A percentile compares a stretch with the other conserved stretches of the same genome.
Conservation (phyloP, 352 stramenopile genomes). For the Phytophthora hibernalis region DNA sequence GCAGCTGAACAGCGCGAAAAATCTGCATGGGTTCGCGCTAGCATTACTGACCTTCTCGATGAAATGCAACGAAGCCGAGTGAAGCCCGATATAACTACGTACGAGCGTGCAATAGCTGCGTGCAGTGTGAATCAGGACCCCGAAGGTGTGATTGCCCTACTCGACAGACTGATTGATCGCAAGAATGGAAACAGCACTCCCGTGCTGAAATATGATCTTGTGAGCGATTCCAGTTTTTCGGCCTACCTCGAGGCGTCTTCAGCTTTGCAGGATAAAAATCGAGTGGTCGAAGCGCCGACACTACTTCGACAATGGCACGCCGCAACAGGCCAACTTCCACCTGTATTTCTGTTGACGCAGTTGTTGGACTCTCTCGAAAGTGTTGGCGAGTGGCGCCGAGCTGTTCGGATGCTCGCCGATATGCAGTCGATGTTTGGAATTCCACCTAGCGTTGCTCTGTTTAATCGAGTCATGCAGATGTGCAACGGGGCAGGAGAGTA, state of each 20-base stretch:
- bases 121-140: slow-evolving; percentile 52
- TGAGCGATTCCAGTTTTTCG: slow-evolving; percentile 47
- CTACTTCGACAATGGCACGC: slow-evolving; percentile 53
- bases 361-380: slow-evolving; percentile 59
- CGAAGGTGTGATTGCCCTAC: slow-evolving; percentile 45
- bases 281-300: slow-evolving; percentile 41
- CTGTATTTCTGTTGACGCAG: slow-evolving; percentile 42
- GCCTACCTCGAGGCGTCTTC: slow-evolving; percentile 53
- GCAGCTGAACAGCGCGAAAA: slow-evolving; percentile 30
- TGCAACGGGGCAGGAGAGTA: slow-evolving; percentile 68
- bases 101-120: slow-evolving; percentile 46
- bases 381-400: slow-evolving; percentile 55
- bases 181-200: slow-evolving; percentile 6
- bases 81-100: slow-evolving; percentile 42
- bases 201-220: slow-evolving; percentile 32
- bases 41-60: slow-evolving; percentile 35
- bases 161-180: slow-evolving; percentile 43
- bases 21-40: slow-evolving; percentile 30
- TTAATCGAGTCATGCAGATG: slow-evolving; percentile 67
- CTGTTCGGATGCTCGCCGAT: slow-evolving; percentile 56
- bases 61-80: slow-evolving; percentile 48
- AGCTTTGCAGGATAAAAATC: slow-evolving; percentile 35
- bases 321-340: slow-evolving; percentile 29
- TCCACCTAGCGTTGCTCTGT: slow-evolving; percentile 51
- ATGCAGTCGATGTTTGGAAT: slow-evolving; percentile 51